Base-by-base conservation (phyloP, 1,139 yeast species). In the Geotrichum reessii region DNA sequence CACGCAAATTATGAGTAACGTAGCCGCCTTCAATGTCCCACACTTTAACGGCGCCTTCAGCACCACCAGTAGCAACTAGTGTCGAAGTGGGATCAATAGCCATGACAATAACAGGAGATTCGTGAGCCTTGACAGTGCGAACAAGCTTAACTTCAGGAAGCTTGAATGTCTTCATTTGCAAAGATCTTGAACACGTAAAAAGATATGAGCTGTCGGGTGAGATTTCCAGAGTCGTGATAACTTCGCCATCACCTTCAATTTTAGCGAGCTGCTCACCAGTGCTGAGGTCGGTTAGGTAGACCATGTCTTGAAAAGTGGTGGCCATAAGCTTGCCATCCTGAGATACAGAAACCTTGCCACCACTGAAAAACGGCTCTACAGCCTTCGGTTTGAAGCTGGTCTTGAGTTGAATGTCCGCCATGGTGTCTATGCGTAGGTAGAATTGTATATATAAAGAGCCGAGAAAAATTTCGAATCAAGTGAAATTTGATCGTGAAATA, bases 21-120 rank as follows among this genome's bases (percentile, higher is more conserved):
- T 81, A 90, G 0, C 95, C 95, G 42, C 92, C 92, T 64, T 84
- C 92, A 51, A 93, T 80, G 72, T 93, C 99, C 87, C 96, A 91
- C 1, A 95, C 96, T 55, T 90, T 85, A 22, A 92, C 87, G 47
- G 84, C 82, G 55, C 99, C 98, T 71, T 95, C 99, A 0, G 97
- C 87, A 53, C 96, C 93, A 54, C 99, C 99, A 67, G 95, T 85
- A 44, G 97, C 96, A 68, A 92, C 83, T 55, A 93, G 77, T 3
- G 96, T 83, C 17, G 96, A 87, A 0, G 97, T 90, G 5, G 82
- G 72, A 71, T 93, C 99, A 37, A 82, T 82, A 14, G 86, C 78
- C 59, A 91, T 81, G 21, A 90, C 86, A 71, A 88, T 88, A 1
- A 89, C 87, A 0, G 98, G 97, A 0, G 97, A 71, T 79, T 87